phyloP scores from a whole-genome alignment of 352 stramenopile species.

The Globisporangium nodosum region DNA sequence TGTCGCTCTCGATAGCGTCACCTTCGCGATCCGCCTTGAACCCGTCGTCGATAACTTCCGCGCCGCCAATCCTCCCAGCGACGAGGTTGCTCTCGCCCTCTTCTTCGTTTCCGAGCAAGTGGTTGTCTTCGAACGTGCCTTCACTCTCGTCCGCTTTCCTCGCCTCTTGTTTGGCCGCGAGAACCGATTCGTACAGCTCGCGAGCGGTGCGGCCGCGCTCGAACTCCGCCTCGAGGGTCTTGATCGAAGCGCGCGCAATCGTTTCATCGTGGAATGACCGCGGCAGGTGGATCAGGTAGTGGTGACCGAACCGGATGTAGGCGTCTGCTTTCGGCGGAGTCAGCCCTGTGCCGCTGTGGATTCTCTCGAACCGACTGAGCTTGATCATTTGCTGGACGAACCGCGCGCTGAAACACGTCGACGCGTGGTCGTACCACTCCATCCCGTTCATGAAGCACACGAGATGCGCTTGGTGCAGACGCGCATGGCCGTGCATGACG shows the following conservation, averaged over 20 bases:
- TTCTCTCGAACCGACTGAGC: slow-evolving; percentile 54
- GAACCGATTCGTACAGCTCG: slow-evolving; percentile 69
- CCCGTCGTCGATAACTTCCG: not conserved
- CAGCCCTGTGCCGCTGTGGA: slow-evolving; percentile 27
- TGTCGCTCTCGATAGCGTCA: slow-evolving; percentile 2
- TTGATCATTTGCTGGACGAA: slow-evolving; percentile 83
- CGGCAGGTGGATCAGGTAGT: slow-evolving; percentile 77
- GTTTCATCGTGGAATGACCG: slow-evolving; percentile 75
- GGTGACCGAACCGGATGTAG: slow-evolving; percentile 70
- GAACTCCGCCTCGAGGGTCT: slow-evolving; percentile 73
- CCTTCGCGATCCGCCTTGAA: not conserved
- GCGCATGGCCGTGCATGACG: slow-evolving; percentile 40
- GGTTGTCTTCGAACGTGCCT: not conserved
- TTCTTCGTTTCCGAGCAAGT: not conserved
- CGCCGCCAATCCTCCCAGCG: not conserved
- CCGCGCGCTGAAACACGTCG: slow-evolving; percentile 51
- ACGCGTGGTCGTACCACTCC: slow-evolving; percentile 63
- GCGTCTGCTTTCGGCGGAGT: slow-evolving; percentile 40
- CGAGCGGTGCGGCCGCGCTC: slow-evolving; percentile 63
- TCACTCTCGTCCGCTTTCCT: not conserved
- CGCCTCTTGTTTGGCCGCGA: slow-evolving; percentile 38
- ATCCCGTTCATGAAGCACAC: slow-evolving; percentile 68
- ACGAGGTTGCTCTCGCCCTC: not conserved
- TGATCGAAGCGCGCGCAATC: slow-evolving; percentile 61
- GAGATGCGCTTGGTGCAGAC: slow-evolving; percentile 64